A percentile compares a stretch with the other conserved stretches of the same genome.
Evolutionary conservation across 768 basidiomycete genomes (phyloP).

Genomic region (Lactarius indigo): DNA sequence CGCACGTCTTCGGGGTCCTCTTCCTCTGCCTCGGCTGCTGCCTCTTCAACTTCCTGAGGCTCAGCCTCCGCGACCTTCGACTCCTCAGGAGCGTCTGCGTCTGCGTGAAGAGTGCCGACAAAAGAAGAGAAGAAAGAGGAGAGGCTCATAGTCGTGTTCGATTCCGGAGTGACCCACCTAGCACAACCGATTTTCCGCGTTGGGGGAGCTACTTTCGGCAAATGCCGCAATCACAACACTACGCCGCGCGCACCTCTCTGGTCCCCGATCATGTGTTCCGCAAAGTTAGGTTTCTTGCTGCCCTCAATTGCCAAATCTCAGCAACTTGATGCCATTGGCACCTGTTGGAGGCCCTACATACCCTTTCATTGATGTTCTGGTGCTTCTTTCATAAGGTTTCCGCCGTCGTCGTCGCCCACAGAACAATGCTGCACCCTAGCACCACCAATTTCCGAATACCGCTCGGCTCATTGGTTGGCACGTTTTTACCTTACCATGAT

Average conservation of each 20-base stretch:
- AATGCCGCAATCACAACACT: background rate
- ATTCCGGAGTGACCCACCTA: background rate
- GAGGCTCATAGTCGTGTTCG: slow-evolving; percentile 35
- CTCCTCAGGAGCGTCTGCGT: slow-evolving; percentile 41
- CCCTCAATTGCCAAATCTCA: background rate
- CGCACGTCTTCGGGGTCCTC: slow-evolving; percentile 82
- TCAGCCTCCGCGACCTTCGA: slow-evolving; percentile 34
- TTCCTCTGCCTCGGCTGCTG: slow-evolving; percentile 40
- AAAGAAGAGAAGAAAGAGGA: slow-evolving; percentile 46
- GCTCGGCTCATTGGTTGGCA: background rate
- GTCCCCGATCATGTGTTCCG: background rate
- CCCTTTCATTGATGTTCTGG: background rate
- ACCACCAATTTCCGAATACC: background rate
- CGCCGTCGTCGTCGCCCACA: background rate
- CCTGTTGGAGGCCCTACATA: background rate
- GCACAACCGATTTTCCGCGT: background rate
- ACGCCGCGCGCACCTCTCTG: background rate
- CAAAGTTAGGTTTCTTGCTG: background rate
- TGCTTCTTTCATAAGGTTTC: background rate
- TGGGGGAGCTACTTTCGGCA: background rate
- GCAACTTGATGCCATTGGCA: background rate
- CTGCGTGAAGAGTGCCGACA: slow-evolving; percentile 39
- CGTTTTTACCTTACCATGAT: background rate
- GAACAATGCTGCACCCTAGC: background rate
- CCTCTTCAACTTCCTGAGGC: slow-evolving; percentile 39